Conservation (phyloP, 129 eudicot genomes). For the Lonicera japonica region DNA sequence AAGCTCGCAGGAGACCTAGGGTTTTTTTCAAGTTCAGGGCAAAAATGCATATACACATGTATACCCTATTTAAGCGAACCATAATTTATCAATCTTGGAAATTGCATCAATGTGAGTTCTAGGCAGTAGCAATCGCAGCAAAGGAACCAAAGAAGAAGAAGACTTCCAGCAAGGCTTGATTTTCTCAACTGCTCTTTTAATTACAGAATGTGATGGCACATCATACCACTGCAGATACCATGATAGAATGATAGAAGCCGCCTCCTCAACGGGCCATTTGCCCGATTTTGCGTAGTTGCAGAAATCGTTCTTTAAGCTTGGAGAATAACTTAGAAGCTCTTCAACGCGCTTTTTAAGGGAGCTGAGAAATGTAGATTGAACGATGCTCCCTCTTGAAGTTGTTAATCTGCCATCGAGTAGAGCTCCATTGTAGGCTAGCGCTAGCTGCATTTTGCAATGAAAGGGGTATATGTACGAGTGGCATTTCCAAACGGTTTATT, state of each 20-base stretch:
- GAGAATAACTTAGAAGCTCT: conserved; percentile 48
- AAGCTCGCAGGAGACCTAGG: neutral
- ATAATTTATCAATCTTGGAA: conserved; percentile 36
- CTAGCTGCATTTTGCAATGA: conserved; percentile 43
- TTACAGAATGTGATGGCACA: conserved; percentile 53
- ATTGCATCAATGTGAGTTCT: conserved; percentile 55
- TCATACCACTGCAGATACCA: conserved; percentile 89
- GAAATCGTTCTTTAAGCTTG: conserved; percentile 21
- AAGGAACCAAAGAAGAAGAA: conserved; percentile 42
- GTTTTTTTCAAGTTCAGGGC: no score
- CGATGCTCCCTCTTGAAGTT: conserved; percentile 55
- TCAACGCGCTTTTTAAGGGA: conserved; percentile 65
- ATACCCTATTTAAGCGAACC: neutral
- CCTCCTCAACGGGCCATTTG: conserved; percentile 46
- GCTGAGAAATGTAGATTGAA: conserved; percentile 79
- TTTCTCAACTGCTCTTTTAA: conserved; percentile 38
- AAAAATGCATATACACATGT: no score
- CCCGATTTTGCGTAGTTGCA: conserved; percentile 42
- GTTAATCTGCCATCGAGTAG: conserved; percentile 50
- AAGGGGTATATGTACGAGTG: neutral
- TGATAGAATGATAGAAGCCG: conserved; percentile 37
- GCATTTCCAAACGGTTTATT: no score
- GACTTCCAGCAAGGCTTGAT: conserved; percentile 24
- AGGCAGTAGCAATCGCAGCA: conserved; percentile 65
- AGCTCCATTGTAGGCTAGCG: conserved; percentile 84